Conservation (phyloP, 129 eudicot species). For the Artemisia tridentata region DNA sequence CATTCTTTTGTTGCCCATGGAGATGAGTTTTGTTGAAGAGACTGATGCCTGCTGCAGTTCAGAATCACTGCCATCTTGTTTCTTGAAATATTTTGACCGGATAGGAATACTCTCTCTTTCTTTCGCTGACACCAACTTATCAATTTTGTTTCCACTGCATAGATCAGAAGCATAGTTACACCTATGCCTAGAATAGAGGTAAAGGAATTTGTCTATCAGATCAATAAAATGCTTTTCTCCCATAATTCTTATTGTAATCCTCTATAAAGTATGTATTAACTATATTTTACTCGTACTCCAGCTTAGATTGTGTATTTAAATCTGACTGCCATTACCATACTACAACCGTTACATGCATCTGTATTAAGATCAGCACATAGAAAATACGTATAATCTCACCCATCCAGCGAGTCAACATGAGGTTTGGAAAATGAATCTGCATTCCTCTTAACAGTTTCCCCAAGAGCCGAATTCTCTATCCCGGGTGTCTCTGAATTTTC, state of each 20-base stretch:
- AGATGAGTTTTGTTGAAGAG: conserved; percentile 34
- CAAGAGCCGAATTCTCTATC: conserved; percentile 27
- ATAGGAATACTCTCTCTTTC: conserved; percentile 31
- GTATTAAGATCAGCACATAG: conserved; percentile 7
- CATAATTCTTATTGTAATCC: conserved; percentile 1
- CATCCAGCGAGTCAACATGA: conserved; percentile 16
- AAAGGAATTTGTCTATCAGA: conserved; percentile 9
- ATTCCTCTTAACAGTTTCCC: conserved; percentile 27
- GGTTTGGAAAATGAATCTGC: conserved; percentile 29
- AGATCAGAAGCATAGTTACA: conserved; percentile 15
- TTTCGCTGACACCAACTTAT: conserved; percentile 25
- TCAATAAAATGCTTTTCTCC: conserved; percentile 8
- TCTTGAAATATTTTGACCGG: conserved; percentile 43
- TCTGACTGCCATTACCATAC: conserved; percentile 7
- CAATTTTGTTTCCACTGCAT: conserved; percentile 47
- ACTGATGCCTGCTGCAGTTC: conserved; percentile 40
- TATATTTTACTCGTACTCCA: conserved; percentile 6
- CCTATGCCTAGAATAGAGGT: background rate
- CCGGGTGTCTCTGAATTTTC: conserved; percentile 25
- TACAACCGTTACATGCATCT: conserved; percentile 2
- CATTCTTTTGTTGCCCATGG: conserved; percentile 26
- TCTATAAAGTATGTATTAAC: background rate
- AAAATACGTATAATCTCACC: conserved; percentile 31
- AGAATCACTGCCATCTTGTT: conserved; percentile 38
- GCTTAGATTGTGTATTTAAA: background rate